Percentiles rank a stretch among this genome's conserved stretches.
phyloP scores from a whole-genome alignment of 2,329 filamentous ascomycete genomes.

The Exutisphaerella laricina region DNA sequence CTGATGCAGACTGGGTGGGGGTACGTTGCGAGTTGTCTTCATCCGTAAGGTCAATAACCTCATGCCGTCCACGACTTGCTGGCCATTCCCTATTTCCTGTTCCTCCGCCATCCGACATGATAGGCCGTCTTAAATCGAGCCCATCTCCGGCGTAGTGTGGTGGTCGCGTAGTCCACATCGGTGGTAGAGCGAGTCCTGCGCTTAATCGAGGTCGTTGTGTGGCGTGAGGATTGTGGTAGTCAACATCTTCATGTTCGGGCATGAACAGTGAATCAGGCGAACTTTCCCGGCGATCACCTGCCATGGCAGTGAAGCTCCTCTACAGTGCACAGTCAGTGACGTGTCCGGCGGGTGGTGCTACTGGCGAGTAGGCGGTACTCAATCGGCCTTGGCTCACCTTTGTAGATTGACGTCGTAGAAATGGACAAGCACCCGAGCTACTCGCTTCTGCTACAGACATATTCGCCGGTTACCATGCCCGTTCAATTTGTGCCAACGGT shows the following conservation, averaged over 20 bases:
- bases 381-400: slow-evolving; percentile 9
- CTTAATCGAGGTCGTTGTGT: slow-evolving; percentile 23
- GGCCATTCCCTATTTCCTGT: neutral
- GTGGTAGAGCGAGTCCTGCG: slow-evolving; percentile 25
- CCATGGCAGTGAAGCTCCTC: slow-evolving; percentile 21
- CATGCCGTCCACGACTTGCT: slow-evolving; percentile 2
- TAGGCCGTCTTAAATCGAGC: slow-evolving; percentile 50
- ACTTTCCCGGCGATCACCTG: slow-evolving; percentile 10
- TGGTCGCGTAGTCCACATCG: slow-evolving; percentile 9
- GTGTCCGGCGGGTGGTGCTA: neutral
- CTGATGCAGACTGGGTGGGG: slow-evolving; percentile 6
- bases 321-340: slow-evolving; percentile 14
- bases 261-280: slow-evolving; percentile 27
- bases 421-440: slow-evolving; percentile 12
- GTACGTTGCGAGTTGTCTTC: slow-evolving; percentile 19
- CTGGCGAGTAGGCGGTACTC: slow-evolving; percentile 4
- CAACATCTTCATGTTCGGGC: slow-evolving; percentile 24
- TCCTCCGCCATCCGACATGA: slow-evolving; percentile 31
- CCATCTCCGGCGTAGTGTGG: slow-evolving; percentile 48
- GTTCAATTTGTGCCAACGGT: no score
- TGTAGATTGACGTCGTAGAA: slow-evolving; percentile 9
- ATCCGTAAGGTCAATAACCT: slow-evolving; percentile 37
- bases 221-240: slow-evolving; percentile 31
- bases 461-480: neutral
- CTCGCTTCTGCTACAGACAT: neutral